phyloP scores from a whole-genome alignment of 1,284 basidiomycete species.

The Cryptococcus deneoformans region DNA sequence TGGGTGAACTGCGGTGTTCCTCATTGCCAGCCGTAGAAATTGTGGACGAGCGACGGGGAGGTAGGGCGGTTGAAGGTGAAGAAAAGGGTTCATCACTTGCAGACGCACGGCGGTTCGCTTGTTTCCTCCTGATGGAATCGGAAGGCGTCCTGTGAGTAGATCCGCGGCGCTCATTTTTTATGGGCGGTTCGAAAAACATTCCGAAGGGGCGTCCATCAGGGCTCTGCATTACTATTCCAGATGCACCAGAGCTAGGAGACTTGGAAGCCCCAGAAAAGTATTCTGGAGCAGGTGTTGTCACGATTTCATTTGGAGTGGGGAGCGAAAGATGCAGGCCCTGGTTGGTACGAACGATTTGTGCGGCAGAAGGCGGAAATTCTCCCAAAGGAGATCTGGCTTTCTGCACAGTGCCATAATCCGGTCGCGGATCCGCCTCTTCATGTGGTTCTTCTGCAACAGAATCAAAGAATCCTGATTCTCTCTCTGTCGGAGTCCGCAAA shows the following conservation, averaged over 20 bases:
- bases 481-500: constrained; percentile 26
- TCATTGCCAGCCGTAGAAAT: constrained; percentile 16
- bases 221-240: constrained; percentile 86
- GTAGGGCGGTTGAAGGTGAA: constrained; percentile 9
- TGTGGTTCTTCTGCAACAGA: constrained; percentile 27
- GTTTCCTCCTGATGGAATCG: constrained; percentile 14
- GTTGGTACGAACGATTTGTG: constrained; percentile 17
- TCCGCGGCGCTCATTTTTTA: constrained; percentile 26
- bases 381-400: constrained; percentile 35
- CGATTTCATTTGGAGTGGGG: constrained; percentile 61
- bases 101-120: constrained; percentile 22
- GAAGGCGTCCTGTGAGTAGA: constrained; percentile 21
- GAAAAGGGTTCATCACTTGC: constrained; percentile 12
- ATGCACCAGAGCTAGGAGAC: constrained; percentile 69
- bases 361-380: constrained; percentile 32
- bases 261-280: constrained; percentile 78
- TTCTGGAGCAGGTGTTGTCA: constrained; percentile 69
- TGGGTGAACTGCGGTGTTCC: constrained; percentile 7
- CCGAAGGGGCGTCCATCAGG: constrained; percentile 90
- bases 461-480: constrained; percentile 38
- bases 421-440: constrained; percentile 3
- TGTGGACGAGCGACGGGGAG: constrained; percentile 24
- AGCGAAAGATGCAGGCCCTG: constrained; percentile 23
- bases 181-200: constrained; percentile 85
- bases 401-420: background rate